Evolutionary conservation across 2,329 filamentous ascomycete species (phyloP).

Genomic region (Cladosporium cucumerinum): DNA sequence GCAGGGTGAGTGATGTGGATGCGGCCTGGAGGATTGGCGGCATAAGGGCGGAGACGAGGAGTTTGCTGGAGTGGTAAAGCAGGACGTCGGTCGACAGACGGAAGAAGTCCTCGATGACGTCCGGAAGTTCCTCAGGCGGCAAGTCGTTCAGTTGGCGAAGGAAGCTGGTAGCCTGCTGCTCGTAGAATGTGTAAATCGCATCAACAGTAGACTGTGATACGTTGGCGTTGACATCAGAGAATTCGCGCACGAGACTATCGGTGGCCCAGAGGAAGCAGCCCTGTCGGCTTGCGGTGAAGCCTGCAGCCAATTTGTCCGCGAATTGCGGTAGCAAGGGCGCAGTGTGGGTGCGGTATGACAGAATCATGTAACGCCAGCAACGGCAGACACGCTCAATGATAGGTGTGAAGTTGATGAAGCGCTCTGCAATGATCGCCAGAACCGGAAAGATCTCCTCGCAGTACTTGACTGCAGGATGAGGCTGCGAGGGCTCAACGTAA

Average conservation of each 20-base stretch:
- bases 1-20: conserved; percentile 77
- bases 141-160: conserved; percentile 84
- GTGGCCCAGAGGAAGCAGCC: conserved; percentile 99
- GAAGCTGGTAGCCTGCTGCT: conserved; percentile 87
- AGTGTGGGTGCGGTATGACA: conserved; percentile 89
- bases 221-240: conserved; percentile 83
- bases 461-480: conserved; percentile 92
- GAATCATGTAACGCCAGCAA: conserved; percentile 95
- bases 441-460: conserved; percentile 92
- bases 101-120: conserved; percentile 96
- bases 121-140: conserved; percentile 71
- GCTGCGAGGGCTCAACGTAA: conserved; percentile 65
- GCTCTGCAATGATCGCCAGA: conserved; percentile 79
- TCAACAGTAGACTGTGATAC: conserved; percentile 78
- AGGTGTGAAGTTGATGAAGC: conserved; percentile 78
- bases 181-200: conserved; percentile 91
- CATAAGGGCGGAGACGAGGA: conserved; percentile 76
- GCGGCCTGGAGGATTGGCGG: conserved; percentile 82
- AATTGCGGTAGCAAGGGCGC: conserved; percentile 78
- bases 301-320: conserved; percentile 81
- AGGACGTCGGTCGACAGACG: conserved; percentile 86
- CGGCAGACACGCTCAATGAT: conserved; percentile 92
- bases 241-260: conserved; percentile 89
- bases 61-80: conserved; percentile 83
- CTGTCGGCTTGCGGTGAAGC: conserved; percentile 81